Conservation (phyloP, 352 stramenopile species). For the Elongisporangium prolatum region DNA sequence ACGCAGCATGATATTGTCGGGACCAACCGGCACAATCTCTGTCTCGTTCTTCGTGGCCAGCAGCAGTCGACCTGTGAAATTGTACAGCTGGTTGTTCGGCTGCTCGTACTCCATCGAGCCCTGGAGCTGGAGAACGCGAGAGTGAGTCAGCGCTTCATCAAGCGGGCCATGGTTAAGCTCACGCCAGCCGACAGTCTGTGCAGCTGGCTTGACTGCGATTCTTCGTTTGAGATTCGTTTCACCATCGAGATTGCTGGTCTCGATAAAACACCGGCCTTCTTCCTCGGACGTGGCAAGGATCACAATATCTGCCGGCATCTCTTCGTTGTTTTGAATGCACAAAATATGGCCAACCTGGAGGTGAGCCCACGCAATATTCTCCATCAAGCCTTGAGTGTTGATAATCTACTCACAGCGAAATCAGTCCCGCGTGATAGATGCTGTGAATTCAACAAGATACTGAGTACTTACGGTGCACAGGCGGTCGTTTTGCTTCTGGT, state of each 20-base stretch:
- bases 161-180: conserved; percentile 20
- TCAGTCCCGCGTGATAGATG: not conserved
- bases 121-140: conserved; percentile 23
- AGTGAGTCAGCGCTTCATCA: conserved; percentile 12
- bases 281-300: conserved; percentile 72
- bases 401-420: conserved; percentile 25
- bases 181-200: conserved; percentile 27
- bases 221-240: conserved; percentile 88
- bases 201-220: conserved; percentile 37
- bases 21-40: conserved; percentile 24
- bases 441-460: not conserved
- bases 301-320: conserved; percentile 87
- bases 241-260: conserved; percentile 85
- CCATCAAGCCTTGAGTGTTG: conserved; percentile 30
- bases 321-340: conserved; percentile 73
- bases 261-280: conserved; percentile 75
- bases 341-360: conserved; percentile 78
- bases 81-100: conserved; percentile 76
- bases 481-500: conserved; percentile 60
- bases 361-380: conserved; percentile 59
- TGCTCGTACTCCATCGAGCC: conserved; percentile 68
- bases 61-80: conserved; percentile 58
- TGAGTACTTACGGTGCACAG: conserved; percentile 28
- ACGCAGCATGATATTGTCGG: conserved; percentile 90
- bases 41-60: conserved; percentile 22